These are phyloP conservation scores for Pyrenophora graminea DNA, from an alignment of 2,329 filamentous ascomycete genomes.

Conservation along the genomic window DNA sequence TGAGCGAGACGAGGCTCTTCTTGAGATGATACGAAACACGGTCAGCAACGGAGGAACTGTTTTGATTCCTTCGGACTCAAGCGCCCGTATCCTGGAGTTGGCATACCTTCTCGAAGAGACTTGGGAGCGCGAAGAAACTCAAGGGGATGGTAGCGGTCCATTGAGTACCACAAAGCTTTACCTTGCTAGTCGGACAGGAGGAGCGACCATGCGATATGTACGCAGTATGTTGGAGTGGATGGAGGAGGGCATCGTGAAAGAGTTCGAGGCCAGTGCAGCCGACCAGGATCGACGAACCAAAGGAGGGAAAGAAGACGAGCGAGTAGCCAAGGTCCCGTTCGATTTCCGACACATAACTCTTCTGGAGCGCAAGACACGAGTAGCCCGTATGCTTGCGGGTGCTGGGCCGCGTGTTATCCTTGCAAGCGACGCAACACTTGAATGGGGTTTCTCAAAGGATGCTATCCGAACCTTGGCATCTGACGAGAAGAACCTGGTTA, in stretches of 20 bases:
- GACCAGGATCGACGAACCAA: conserved; percentile 40
- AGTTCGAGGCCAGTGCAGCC: conserved; percentile 70
- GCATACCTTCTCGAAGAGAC: conserved; percentile 91
- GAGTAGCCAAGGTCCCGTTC: conserved; percentile 70
- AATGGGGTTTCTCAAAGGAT: conserved; percentile 93
- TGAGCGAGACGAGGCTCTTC: conserved; percentile 81
- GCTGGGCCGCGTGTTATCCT: conserved; percentile 74
- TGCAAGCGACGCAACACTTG: conserved; percentile 84
- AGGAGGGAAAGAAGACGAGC: conserved; percentile 52
- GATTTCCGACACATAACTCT: conserved; percentile 86
- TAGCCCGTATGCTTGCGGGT: conserved; percentile 68
- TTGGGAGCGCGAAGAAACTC: conserved; percentile 60
- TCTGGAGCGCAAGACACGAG: conserved; percentile 78
- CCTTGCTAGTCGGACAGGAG: conserved; percentile 82
- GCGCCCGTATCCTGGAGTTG: conserved; percentile 88
- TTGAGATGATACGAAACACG: conserved; percentile 80
- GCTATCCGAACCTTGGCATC: conserved; percentile 73
- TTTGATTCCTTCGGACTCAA: conserved; percentile 91
- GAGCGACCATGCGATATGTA: conserved; percentile 86
- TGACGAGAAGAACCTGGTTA: conserved; percentile 79
- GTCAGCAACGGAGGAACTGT: conserved; percentile 85
- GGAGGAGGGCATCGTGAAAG: conserved; percentile 91
- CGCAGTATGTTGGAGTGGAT: conserved; percentile 99
- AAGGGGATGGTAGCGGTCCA: conserved; percentile 46
- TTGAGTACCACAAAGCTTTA: conserved; percentile 66